A percentile compares a stretch with the other conserved stretches of the same genome.
Evolutionary conservation across 78 protist genomes (phyloP).

Genomic region (Cavenderia fasciculata): DNA sequence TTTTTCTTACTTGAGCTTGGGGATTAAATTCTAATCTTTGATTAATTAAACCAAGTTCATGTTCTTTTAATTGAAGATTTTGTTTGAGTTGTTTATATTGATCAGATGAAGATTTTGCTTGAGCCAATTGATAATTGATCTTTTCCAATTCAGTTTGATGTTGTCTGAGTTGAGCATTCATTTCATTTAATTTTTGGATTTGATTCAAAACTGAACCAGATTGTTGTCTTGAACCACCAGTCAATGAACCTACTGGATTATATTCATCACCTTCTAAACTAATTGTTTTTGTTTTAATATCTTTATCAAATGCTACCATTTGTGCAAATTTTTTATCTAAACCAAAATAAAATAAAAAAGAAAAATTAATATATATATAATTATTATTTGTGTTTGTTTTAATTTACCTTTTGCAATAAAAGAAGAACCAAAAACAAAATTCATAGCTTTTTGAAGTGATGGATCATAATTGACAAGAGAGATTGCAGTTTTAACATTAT

Average conservation of each 20-base stretch:
- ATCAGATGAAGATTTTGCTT: background rate
- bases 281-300: conserved; percentile 84
- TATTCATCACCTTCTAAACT: conserved; percentile 98
- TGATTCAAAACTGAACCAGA: conserved; percentile 48
- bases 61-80: conserved; percentile 20
- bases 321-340: conserved; percentile 80
- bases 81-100: conserved; percentile 5
- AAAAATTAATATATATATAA: background rate
- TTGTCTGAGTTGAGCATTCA: background rate
- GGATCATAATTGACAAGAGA: conserved; percentile 85
- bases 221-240: conserved; percentile 87
- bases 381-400: background rate
- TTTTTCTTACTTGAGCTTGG: too few relatives aligned
- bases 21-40: conserved; percentile 27
- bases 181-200: conserved; percentile 65
- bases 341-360: background rate
- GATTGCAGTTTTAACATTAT: conserved; percentile 77
- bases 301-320: conserved; percentile 84
- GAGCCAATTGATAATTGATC: background rate
- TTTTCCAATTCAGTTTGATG: conserved; percentile 33
- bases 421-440: conserved; percentile 95
- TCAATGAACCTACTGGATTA: conserved; percentile 97
- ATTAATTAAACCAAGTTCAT: conserved; percentile 7
- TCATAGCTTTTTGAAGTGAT: conserved; percentile 91
- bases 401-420: conserved; percentile 83